A percentile compares a stretch with the other conserved stretches of the same genome.
Conservation (phyloP, 768 basidiomycete species). For the Fistulinella prunicolor region DNA sequence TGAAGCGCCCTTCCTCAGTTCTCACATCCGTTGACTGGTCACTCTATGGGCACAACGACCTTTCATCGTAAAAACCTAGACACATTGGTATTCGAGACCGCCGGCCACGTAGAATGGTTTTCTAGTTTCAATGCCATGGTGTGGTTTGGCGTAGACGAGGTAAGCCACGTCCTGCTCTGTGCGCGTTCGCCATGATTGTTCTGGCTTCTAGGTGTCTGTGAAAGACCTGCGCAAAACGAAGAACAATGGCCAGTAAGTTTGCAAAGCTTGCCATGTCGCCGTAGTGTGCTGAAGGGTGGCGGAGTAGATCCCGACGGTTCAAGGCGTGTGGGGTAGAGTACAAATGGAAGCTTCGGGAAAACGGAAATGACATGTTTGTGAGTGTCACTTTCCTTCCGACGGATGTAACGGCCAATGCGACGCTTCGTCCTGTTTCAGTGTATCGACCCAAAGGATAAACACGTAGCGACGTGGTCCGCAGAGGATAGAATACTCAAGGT, state of each 20-base stretch:
- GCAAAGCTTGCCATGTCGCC: not conserved
- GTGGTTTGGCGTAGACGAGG: slow-evolving; percentile 49
- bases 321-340: slow-evolving; percentile 47
- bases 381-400: slow-evolving; percentile 16
- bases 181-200: not conserved
- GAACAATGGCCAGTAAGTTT: slow-evolving; percentile 49
- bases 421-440: too few species aligned
- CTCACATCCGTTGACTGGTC: slow-evolving; percentile 44
- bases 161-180: slow-evolving; percentile 13
- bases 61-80: slow-evolving; percentile 47
- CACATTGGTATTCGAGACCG: slow-evolving; percentile 46
- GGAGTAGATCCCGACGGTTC: slow-evolving; percentile 51
- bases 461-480: slow-evolving; percentile 47
- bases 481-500: slow-evolving; percentile 40
- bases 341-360: slow-evolving; percentile 53
- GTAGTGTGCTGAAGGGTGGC: slow-evolving; percentile 1
- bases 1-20: slow-evolving; percentile 30
- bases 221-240: slow-evolving; percentile 49
- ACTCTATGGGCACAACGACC: slow-evolving; percentile 41
- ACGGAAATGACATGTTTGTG: slow-evolving; percentile 45
- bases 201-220: slow-evolving; percentile 35
- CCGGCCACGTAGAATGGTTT: slow-evolving; percentile 53
- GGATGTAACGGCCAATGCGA: not conserved
- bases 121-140: slow-evolving; percentile 43
- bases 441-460: slow-evolving; percentile 45